phyloP scores from a whole-genome alignment of 805 yeast genomes.

The Tetrapisispora namnaoensis region DNA sequence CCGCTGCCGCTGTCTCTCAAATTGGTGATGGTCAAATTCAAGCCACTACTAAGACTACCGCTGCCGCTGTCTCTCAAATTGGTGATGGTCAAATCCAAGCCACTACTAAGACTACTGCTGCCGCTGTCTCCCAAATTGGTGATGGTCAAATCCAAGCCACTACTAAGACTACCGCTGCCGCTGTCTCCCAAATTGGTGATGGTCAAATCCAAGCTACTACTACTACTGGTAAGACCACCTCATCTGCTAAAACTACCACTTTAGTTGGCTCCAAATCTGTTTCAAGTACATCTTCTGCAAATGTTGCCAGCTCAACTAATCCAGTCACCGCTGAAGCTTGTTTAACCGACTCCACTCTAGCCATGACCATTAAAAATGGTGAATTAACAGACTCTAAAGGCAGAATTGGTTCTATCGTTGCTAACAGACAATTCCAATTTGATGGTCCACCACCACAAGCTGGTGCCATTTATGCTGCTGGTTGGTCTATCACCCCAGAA shows the following conservation, averaged over 20 bases:
- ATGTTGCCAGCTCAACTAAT: constrained; percentile 25
- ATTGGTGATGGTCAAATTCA: constrained; percentile 25
- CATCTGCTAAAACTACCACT: constrained; percentile 21
- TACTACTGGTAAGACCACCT: constrained; percentile 15
- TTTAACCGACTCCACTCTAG: constrained; percentile 33
- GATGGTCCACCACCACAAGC: constrained; percentile 68
- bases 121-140: constrained; percentile 33
- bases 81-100: constrained; percentile 38
- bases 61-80: constrained; percentile 31
- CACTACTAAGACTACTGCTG: constrained; percentile 20
- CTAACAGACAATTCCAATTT: constrained; percentile 62
- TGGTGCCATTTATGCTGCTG: constrained; percentile 47
- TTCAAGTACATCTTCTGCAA: constrained; percentile 25
- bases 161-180: constrained; percentile 17
- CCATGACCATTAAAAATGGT: constrained; percentile 39
- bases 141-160: constrained; percentile 35
- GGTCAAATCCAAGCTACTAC: constrained; percentile 7
- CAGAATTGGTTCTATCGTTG: constrained; percentile 57
- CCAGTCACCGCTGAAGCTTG: constrained; percentile 22
- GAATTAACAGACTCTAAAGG: constrained; percentile 43
- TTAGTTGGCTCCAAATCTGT: constrained; percentile 11
- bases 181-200: constrained; percentile 16
- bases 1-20: constrained; percentile 33
- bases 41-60: constrained; percentile 30
- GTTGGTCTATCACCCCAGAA: constrained; percentile 42